Evolutionary conservation across 495 filamentous ascomycete genomes (phyloP), one percentile per base, ranked within the genome.

Genomic region (Xylaria intraflava): DNA sequence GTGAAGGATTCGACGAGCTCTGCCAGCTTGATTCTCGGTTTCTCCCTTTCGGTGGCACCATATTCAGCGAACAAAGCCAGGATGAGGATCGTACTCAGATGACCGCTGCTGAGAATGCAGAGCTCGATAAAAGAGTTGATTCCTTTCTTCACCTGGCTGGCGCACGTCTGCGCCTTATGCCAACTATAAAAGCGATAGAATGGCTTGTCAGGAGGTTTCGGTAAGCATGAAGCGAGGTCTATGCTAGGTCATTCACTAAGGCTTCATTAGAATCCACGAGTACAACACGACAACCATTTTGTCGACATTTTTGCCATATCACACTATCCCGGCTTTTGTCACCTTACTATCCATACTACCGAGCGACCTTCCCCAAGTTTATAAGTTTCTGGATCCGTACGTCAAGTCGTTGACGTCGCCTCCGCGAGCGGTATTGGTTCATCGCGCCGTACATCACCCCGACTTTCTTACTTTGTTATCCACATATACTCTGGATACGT

Each of bases 11-110:
- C 61, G 79, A 86, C 24, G 93, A 99, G 57, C 74, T 99, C 56
- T 97, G 93, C 66, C 79, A 79, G 55, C 70, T 99, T 19, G 94
- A 99, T 66, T 53, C 70, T 5, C 81, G 88, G 30, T 96, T 95
- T 57, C 45, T 76, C 29, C 69, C 72, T 17, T 96, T 88, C 63
- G 77, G 77, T 43, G 72, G 74, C 39, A 85, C 81, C 6, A 69
- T 99, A 36, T 99, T 96, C 77, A 92, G 87, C 70, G 86, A 90
- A 55, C 85, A 94, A 66, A 96, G 91, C 73, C 93, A 89, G 68
- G 72, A 78, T 49, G 82, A 92, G 57, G 93, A 99, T 59, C 80
- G 93, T 31, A 85, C 78, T 11, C 83, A 91, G 68, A 88, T 96
- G 83, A 92, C 83, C 1, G 77, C 74, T 14, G 70, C 77, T 14